Evolutionary conservation across 352 stramenopile genomes (phyloP).

Genomic region (Phytophthora tentaculata): DNA sequence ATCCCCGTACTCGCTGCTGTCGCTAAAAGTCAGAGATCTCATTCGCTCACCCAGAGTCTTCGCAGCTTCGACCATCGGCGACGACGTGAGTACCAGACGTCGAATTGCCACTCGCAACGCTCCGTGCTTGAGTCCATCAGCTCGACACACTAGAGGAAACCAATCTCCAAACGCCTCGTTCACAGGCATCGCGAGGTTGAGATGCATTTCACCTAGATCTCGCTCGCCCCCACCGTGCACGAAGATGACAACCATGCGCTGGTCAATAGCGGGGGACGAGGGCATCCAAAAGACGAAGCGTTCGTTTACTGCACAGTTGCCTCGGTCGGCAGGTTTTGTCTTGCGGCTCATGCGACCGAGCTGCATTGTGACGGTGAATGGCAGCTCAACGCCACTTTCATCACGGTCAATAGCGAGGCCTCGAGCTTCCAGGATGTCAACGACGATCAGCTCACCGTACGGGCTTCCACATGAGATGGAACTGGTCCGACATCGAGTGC

Average conservation of each 20-base stretch:
- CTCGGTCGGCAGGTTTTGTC: constrained; percentile 36
- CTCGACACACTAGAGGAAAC: constrained; percentile 65
- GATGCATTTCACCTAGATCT: constrained; percentile 75
- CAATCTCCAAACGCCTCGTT: constrained; percentile 76
- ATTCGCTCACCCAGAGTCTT: constrained; percentile 49
- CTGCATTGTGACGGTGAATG: constrained; percentile 55
- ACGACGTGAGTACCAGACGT: constrained; percentile 64
- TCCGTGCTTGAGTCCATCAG: constrained; percentile 63
- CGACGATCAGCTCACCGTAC: constrained; percentile 73
- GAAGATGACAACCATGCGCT: constrained; percentile 52
- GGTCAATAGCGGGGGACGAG: constrained; percentile 50
- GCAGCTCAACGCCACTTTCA: constrained; percentile 47
- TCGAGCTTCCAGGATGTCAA: constrained; percentile 63
- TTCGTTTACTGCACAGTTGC: constrained; percentile 51
- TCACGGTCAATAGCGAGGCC: constrained; percentile 54
- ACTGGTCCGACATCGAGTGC: constrained; percentile 28
- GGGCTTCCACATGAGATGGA: constrained; percentile 48
- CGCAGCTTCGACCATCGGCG: constrained; percentile 50
- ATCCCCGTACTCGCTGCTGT: constrained; percentile 48
- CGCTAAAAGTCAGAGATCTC: constrained; percentile 52
- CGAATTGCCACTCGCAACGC: constrained; percentile 55
- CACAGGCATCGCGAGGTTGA: constrained; percentile 66
- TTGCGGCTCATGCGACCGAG: constrained; percentile 43
- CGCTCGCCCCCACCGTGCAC: constrained; percentile 56
- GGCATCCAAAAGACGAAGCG: constrained; percentile 79